Conservation (phyloP, 805 yeast genomes). For the Zygosaccharomyces gambellarensis region DNA sequence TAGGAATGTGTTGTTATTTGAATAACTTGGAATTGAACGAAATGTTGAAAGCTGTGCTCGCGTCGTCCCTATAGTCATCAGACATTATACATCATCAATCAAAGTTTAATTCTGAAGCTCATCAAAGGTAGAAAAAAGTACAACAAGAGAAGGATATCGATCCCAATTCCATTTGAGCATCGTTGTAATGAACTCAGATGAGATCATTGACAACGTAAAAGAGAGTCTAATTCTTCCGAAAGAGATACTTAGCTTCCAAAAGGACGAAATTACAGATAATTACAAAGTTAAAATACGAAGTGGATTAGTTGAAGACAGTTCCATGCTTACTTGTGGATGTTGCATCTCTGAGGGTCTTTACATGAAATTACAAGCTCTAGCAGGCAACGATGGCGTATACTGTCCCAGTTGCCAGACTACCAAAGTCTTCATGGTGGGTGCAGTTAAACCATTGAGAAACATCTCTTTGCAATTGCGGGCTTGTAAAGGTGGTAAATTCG, state of each 20-base stretch:
- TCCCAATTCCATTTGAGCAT: neutral
- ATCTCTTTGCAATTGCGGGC: slow-evolving; percentile 25
- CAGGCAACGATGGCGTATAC: slow-evolving; percentile 8
- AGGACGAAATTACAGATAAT: slow-evolving; percentile 10
- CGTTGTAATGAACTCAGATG: slow-evolving; percentile 9
- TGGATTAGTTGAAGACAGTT: slow-evolving; percentile 23
- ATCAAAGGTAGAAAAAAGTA: neutral
- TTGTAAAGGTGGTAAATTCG: neutral
- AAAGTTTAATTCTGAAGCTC: neutral
- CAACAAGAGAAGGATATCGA: neutral
- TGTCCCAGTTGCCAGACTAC: slow-evolving; percentile 38
- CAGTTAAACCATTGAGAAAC: slow-evolving; percentile 35
- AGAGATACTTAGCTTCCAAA: slow-evolving; percentile 16
- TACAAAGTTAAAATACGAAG: slow-evolving; percentile 22
- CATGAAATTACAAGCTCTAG: slow-evolving; percentile 9
- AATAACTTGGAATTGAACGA: neutral
- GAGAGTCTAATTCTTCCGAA: slow-evolving; percentile 28
- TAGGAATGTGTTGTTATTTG: neutral
- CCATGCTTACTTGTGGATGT: slow-evolving; percentile 31
- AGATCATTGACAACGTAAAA: slow-evolving; percentile 22
- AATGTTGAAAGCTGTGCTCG: neutral
- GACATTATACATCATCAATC: neutral
- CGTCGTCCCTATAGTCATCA: neutral
- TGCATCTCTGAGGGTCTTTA: slow-evolving; percentile 22
- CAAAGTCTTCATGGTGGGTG: slow-evolving; percentile 25